phyloP scores from a whole-genome alignment of 176 grass and related monocot species.

The Urochloa ruziziensis region DNA sequence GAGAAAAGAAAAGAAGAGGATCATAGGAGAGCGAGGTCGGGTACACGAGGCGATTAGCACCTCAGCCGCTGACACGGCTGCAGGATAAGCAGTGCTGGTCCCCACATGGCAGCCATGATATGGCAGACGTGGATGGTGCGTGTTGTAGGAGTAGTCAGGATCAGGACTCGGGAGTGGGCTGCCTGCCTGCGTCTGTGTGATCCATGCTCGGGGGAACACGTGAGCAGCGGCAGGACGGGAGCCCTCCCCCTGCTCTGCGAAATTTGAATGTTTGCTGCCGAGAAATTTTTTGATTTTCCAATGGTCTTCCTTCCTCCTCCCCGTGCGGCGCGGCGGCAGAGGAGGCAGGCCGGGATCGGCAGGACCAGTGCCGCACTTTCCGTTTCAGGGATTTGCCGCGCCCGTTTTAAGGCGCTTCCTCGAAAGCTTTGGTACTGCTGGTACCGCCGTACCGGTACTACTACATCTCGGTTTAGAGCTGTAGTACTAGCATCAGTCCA shows the following conservation, averaged over 20 bases:
- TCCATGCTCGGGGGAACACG: slow-evolving; percentile 18
- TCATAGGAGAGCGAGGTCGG: background rate
- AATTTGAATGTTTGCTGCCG: slow-evolving; percentile 19
- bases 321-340: background rate
- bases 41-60: background rate
- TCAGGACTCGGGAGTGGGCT: background rate
- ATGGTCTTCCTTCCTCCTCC: too few relatives aligned
- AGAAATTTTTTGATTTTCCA: background rate
- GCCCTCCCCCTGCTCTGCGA: background rate
- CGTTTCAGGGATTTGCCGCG: background rate
- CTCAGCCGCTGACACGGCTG: too few relatives aligned
- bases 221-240: background rate
- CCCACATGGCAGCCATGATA: background rate
- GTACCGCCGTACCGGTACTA: background rate
- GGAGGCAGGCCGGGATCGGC: background rate
- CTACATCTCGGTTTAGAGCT: background rate
- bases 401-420: background rate
- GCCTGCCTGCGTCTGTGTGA: background rate
- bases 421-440: background rate
- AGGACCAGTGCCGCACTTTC: slow-evolving; percentile 4
- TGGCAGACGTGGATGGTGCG: background rate
- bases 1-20: background rate
- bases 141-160: background rate
- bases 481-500: too few relatives aligned
- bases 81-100: background rate